Conservation (phyloP, 2,329 filamentous ascomycete genomes). For the Ophiosphaerella korrae region DNA sequence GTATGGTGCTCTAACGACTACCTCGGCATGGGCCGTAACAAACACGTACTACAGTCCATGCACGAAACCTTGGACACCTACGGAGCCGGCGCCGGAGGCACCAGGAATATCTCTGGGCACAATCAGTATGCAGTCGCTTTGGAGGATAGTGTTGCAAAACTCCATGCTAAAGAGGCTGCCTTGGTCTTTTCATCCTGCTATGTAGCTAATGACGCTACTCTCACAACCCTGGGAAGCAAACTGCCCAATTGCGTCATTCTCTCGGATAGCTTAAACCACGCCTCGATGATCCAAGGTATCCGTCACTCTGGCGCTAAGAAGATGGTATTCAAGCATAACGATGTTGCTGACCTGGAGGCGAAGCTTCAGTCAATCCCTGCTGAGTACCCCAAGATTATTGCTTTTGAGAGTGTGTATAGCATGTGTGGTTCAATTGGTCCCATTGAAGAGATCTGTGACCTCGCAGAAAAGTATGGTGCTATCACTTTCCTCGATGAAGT, state of each 20-base stretch:
- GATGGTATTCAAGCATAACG: constrained; percentile 98
- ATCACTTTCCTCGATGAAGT: constrained; percentile 98
- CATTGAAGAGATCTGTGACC: constrained; percentile 92
- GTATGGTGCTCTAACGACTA: constrained; percentile 99
- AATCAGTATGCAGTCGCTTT: constrained; percentile 90
- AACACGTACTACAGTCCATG: constrained; percentile 85
- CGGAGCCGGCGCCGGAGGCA: constrained; percentile 92
- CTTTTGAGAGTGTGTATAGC: constrained; percentile 98
- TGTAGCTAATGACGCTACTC: constrained; percentile 95
- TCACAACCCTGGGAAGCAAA: constrained; percentile 96
- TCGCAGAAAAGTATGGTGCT: constrained; percentile 96
- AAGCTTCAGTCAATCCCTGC: constrained; percentile 88
- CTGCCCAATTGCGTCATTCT: constrained; percentile 95
- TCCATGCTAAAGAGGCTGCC: constrained; percentile 90
- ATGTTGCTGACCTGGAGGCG: constrained; percentile 86
- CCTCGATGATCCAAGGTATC: constrained; percentile 99
- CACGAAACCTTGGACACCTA: constrained; percentile 94
- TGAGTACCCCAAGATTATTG: constrained; percentile 93
- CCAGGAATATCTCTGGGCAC: constrained; percentile 96
- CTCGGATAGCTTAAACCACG: constrained; percentile 97
- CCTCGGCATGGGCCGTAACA: constrained; percentile 94
- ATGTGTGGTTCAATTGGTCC: constrained; percentile 98
- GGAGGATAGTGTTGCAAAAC: constrained; percentile 79
- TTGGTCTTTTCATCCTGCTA: constrained; percentile 98
- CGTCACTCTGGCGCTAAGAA: constrained; percentile 96